Base-by-base conservation (phyloP, 495 filamentous ascomycete genomes). In the Lindgomyces ingoldianus region DNA sequence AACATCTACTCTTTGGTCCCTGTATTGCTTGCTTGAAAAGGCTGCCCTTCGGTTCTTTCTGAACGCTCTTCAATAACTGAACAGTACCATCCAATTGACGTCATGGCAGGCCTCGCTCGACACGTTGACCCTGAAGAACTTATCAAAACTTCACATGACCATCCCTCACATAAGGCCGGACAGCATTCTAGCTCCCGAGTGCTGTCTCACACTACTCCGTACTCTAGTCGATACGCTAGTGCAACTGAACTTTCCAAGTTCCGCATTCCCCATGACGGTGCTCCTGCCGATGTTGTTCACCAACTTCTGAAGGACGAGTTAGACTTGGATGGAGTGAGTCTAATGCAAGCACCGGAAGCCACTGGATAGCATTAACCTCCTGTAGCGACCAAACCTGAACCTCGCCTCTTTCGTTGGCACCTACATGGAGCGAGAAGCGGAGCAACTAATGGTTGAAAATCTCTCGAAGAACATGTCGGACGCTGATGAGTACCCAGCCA, bases 401-500 rank as follows among this genome's bases (percentile, higher is more conserved):
- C 75, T 91, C 0, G 65, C 67, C 27, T 84, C 81, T 63, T 91
- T 91, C 66, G 88, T 91, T 3, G 82, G 83, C 42, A 91, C 89
- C 2, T 90, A 87, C 64, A 86, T 89, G 82, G 88, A 91, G 61
- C 75, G 79, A 0, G 79, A 88, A 57, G 87, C 87, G 33, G 81
- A 84, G 49, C 75, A 82, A 55, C 76, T 91, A 30, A 86, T 91
- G 78, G 68, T 81, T 16, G 87, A 89, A 58, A 91, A 91, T 63
- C 72, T 89, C 6, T 72, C 79, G 42, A 91, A 91, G 74, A 91
- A 91, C 65, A 71, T 79, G 74, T 64, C 83, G 36, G 89, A 91
- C 65, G 85, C 85, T 3, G 89, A 91, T 72, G 88, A 91, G 68
- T 91, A 91, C 69, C 89, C 88, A 8, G 87, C 87, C 4, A 83